Conservation (phyloP, 495 filamentous ascomycete species). For the Aspergillus sclerotioniger region DNA sequence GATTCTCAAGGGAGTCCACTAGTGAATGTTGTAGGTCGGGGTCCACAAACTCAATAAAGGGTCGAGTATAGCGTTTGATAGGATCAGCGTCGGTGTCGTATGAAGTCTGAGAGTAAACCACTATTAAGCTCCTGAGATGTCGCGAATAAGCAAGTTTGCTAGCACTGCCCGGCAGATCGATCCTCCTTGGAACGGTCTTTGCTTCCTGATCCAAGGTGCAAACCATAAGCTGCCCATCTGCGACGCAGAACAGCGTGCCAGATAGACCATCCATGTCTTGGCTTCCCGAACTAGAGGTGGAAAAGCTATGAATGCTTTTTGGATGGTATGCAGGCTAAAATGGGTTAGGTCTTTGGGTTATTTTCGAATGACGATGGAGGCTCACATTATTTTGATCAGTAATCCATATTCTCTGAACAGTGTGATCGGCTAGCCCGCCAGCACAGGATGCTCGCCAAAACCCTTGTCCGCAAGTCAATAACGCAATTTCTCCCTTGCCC, state of each 20-base stretch:
- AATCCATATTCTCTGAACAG: conserved; percentile 39
- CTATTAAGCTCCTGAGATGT: conserved; percentile 39
- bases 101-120: conserved; percentile 35
- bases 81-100: conserved; percentile 21
- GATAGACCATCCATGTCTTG: conserved; percentile 15
- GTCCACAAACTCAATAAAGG: conserved; percentile 44
- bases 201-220: conserved; percentile 33
- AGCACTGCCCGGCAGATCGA: conserved; percentile 42
- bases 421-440: conserved; percentile 23
- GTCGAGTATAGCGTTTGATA: conserved; percentile 28
- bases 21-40: conserved; percentile 35
- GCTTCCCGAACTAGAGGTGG: conserved; percentile 18
- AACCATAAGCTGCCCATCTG: conserved; percentile 41
- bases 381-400: conserved; percentile 47
- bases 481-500: conserved; percentile 24
- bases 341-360: conserved; percentile 10
- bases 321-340: conserved; percentile 43
- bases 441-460: conserved; percentile 40
- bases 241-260: conserved; percentile 42
- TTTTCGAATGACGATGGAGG: background rate
- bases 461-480: conserved; percentile 40
- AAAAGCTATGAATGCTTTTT: conserved; percentile 33
- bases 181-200: conserved; percentile 43
- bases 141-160: conserved; percentile 42
- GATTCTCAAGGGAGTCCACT: conserved; percentile 6